Evolutionary conservation across 192 early-diverging fungal species (phyloP).

Genomic region (Dispira simplex): DNA sequence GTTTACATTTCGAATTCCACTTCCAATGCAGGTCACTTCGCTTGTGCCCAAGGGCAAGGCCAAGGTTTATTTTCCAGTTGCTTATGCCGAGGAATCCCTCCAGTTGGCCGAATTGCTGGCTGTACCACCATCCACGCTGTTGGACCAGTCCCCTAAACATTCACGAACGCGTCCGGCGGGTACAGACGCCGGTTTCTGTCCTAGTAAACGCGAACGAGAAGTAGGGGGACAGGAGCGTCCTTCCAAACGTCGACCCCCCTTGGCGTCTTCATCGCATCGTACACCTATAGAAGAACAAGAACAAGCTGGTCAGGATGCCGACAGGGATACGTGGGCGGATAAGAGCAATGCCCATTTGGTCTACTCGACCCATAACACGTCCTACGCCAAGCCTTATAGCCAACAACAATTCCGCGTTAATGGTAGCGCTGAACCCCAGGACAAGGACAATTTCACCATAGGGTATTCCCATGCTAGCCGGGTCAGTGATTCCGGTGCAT

Average conservation of each 20-base stretch:
- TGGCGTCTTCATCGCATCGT: neutral
- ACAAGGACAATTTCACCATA: neutral
- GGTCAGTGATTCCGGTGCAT: neutral
- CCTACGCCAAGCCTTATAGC: slow-evolving; percentile 3
- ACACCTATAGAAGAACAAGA: neutral
- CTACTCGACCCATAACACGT: neutral
- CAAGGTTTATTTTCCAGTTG: neutral
- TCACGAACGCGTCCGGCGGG: neutral
- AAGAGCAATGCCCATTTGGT: neutral
- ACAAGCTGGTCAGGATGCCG: neutral
- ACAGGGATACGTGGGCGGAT: neutral
- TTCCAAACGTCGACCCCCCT: neutral
- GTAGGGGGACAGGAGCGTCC: neutral
- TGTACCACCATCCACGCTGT: neutral
- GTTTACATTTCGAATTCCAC: neutral
- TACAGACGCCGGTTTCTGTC: neutral
- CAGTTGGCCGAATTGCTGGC: neutral
- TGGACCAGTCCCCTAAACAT: neutral
- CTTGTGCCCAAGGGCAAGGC: slow-evolving; percentile 3
- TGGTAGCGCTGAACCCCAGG: slow-evolving; percentile 14
- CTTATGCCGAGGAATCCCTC: slow-evolving; percentile 2
- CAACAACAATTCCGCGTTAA: neutral
- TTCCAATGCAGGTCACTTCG: neutral
- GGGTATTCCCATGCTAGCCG: neutral
- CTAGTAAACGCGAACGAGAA: neutral